A percentile compares a stretch with the other conserved stretches of the same genome.
These are phyloP conservation scores for Aurinia saxatilis DNA, from an alignment of 345 rosid genomes.

Conservation along the genomic window DNA sequence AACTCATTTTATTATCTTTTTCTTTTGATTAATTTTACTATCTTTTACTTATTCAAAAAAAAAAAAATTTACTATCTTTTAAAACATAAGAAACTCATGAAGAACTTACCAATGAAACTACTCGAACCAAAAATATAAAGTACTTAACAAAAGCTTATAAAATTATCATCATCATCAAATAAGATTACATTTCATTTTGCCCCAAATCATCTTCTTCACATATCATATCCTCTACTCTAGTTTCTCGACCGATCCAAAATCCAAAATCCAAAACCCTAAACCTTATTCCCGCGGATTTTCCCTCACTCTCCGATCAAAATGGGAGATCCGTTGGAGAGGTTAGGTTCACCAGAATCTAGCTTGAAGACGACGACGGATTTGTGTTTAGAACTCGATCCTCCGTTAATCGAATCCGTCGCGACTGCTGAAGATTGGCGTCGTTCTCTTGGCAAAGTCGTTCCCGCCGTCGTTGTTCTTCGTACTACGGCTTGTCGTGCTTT, in stretches of 20 bases:
- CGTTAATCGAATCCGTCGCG: slow-evolving; percentile 44
- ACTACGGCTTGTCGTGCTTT: slow-evolving; percentile 84
- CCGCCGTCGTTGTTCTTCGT: slow-evolving; percentile 85
- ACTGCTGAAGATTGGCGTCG: slow-evolving; percentile 85
- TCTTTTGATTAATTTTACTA: too few relatives aligned
- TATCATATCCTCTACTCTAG: not conserved
- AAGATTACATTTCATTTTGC: slow-evolving; percentile 8
- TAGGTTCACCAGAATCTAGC: slow-evolving; percentile 45
- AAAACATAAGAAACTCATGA: too few relatives aligned
- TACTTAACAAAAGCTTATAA: not conserved
- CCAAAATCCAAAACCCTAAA: slow-evolving; percentile 25
- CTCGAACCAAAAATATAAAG: too few relatives aligned
- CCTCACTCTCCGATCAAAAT: slow-evolving; percentile 9
- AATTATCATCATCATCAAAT: not conserved
- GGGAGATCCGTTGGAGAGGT: slow-evolving; percentile 51
- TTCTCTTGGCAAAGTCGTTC: slow-evolving; percentile 66
- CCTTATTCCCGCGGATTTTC: slow-evolving; percentile 19
- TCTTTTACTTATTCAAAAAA: too few relatives aligned
- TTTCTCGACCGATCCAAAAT: slow-evolving; percentile 21
- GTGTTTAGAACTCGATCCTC: slow-evolving; percentile 59
- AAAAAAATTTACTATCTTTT: too few relatives aligned
- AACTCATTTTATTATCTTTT: too few relatives aligned
- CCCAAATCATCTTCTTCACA: not conserved
- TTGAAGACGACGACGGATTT: slow-evolving; percentile 48
- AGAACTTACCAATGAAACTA: too few relatives aligned